Evolutionary conservation across 352 stramenopile species (phyloP).

Genomic region (Pythium monospermum): DNA sequence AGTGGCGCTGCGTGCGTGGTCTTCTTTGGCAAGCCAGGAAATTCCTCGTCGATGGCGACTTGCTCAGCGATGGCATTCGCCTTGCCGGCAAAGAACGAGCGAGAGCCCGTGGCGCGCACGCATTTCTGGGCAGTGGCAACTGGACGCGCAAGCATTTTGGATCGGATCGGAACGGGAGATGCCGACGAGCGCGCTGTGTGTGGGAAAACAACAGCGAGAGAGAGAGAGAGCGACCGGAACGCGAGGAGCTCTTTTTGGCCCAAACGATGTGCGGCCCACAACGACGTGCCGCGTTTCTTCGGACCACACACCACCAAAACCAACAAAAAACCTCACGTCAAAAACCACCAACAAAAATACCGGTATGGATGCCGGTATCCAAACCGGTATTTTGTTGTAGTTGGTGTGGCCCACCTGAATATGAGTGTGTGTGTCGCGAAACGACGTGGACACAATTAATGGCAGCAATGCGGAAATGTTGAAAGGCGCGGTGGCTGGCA

Average conservation of each 20-base stretch:
- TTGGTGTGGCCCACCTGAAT: not conserved
- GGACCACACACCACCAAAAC: conserved; percentile 21
- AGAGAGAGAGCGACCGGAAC: not conserved
- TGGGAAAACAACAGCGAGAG: not conserved
- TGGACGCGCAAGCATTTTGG: conserved; percentile 22
- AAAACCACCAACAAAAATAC: no score
- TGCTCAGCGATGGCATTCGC: conserved; percentile 53
- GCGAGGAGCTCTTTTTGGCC: not conserved
- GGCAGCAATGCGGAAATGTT: not conserved
- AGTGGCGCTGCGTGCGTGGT: conserved; percentile 27
- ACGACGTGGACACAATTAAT: not conserved
- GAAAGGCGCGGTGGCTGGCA: conserved; percentile 3
- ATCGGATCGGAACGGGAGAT: not conserved
- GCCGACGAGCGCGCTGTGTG: not conserved
- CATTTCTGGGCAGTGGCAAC: no score
- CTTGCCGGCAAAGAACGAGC: conserved; percentile 60
- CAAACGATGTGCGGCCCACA: not conserved
- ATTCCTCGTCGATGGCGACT: conserved; percentile 57
- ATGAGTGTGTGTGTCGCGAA: conserved; percentile 6
- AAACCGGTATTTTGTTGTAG: not conserved
- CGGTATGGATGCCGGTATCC: no score
- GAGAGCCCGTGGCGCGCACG: conserved; percentile 29
- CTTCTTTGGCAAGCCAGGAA: conserved; percentile 44
- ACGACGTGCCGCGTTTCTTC: conserved; percentile 12
- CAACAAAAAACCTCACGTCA: conserved; percentile 21